A percentile compares a stretch with the other conserved stretches of the same genome.
These are phyloP conservation scores for Russula abietina DNA, from an alignment of 768 basidiomycete genomes.

Conservation along the genomic window DNA sequence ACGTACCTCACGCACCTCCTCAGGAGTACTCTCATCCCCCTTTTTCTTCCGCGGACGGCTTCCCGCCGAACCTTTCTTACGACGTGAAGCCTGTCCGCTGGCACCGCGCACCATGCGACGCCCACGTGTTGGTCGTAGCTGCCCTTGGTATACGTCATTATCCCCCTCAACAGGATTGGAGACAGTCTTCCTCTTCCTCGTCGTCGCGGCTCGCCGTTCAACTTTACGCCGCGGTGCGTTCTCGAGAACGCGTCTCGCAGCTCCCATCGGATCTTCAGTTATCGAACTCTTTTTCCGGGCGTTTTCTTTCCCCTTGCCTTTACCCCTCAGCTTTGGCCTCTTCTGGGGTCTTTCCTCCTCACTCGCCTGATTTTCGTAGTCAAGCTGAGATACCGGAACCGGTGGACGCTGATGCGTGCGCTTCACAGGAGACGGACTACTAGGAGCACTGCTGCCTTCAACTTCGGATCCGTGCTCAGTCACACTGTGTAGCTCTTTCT, in stretches of 20 bases:
- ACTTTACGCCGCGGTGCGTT: conserved; percentile 11
- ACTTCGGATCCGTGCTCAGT: conserved; percentile 16
- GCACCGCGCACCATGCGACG: not conserved
- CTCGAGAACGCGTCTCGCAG: conserved; percentile 12
- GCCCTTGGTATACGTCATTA: not conserved
- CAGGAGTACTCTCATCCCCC: conserved; percentile 24
- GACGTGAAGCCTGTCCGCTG: not conserved
- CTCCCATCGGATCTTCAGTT: conserved; percentile 9
- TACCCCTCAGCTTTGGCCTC: conserved; percentile 24
- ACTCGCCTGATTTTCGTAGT: conserved; percentile 17
- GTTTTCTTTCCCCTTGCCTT: conserved; percentile 27
- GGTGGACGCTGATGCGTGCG: conserved; percentile 9
- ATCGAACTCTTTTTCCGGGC: conserved; percentile 33
- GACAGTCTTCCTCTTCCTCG: not conserved
- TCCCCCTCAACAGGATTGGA: not conserved
- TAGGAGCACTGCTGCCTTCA: conserved; percentile 11
- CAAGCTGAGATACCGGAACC: conserved; percentile 10
- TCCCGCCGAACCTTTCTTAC: not conserved
- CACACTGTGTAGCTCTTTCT: conserved; percentile 13
- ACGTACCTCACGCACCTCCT: conserved; percentile 24
- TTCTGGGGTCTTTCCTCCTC: conserved; percentile 34
- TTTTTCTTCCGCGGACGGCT: conserved; percentile 19
- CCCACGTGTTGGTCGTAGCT: not conserved
- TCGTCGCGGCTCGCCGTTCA: not conserved
- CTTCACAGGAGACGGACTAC: conserved; percentile 25